Base-by-base conservation (phyloP, 2,329 filamentous ascomycete genomes). In the Iodosphaeria phyllophila region DNA sequence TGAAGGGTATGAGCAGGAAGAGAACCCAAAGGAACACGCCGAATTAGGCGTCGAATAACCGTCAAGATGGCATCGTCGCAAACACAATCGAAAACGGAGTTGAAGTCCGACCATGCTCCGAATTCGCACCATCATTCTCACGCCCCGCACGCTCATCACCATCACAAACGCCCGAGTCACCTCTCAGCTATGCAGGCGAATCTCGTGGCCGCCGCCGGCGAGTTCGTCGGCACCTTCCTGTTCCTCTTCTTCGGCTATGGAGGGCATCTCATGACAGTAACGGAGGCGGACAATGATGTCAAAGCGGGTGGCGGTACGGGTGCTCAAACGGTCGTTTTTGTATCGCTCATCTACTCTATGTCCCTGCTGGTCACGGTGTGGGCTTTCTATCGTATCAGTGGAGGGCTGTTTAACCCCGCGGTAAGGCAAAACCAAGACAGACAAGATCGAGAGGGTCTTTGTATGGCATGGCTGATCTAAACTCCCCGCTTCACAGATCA, bases 361-460 rank as follows among this genome's bases (percentile, higher is more conserved):
- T 51, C 51, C 17, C 40, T 61, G 16, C 47, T 55, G 9, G 52
- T 56, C 20, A 60, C 56, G 20, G 56, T 52, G 1, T 62, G 56
- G 57, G 45, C 53, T 1, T 60, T 61, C 35, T 63, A 56, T 32
- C 44, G 56, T 10, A 50, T 63, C 21, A 57, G 50, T 18, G 50
- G 50, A 3, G 50, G 50, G 1, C 29, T 50, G n/a, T 54, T 54
- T 24, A 54, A 54, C 20, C 52, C 51, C 11, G 46, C 41, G 13
- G 50, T 52, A 37, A 12, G 40, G n/a, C n/a, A n/a, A n/a, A n/a
- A n/a, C n/a, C n/a, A n/a, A n/a, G n/a, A n/a, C n/a, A n/a, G n/a
- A n/a, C n/a, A n/a, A n/a, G n/a, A n/a, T n/a, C n/a, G n/a, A n/a
- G n/a, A n/a, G n/a, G n/a, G n/a, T n/a, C n/a, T n/a, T n/a, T n/a